phyloP scores from a whole-genome alignment of 306 rosid species.

The Lupinus albus region DNA sequence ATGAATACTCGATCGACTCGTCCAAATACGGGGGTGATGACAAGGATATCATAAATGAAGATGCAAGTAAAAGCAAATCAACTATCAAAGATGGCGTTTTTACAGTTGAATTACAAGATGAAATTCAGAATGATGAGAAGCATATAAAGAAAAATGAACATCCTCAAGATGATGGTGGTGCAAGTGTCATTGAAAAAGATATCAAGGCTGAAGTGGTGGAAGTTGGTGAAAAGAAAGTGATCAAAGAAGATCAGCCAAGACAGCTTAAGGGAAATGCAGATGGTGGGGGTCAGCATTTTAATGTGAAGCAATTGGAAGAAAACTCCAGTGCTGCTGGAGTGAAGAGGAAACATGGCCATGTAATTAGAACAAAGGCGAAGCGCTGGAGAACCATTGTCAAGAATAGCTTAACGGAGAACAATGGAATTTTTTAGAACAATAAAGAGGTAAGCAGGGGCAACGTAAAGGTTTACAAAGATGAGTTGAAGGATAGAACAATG shows the following conservation, averaged over 20 bases:
- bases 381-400: constrained; percentile 51
- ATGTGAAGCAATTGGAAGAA: constrained; percentile 28
- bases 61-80: constrained; percentile 35
- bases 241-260: constrained; percentile 27
- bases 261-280: constrained; percentile 34
- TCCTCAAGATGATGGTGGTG: constrained; percentile 32
- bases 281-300: constrained; percentile 24
- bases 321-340: neutral
- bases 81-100: constrained; percentile 28
- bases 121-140: constrained; percentile 19
- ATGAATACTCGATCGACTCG: constrained; percentile 28
- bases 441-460: constrained; percentile 34
- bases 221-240: constrained; percentile 30
- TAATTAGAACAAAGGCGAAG: constrained; percentile 45
- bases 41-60: constrained; percentile 35
- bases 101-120: constrained; percentile 33
- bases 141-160: constrained; percentile 34
- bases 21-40: constrained; percentile 8
- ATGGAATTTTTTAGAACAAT: constrained; percentile 32
- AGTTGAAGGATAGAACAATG: constrained; percentile 21
- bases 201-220: constrained; percentile 13
- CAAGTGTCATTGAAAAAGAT: constrained; percentile 4
- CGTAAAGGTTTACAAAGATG: constrained; percentile 42
- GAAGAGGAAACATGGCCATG: constrained; percentile 47
- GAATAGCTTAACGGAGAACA: constrained; percentile 44